Conservation (phyloP, 140 eudicot genomes). For the Eryngium alpinum region DNA sequence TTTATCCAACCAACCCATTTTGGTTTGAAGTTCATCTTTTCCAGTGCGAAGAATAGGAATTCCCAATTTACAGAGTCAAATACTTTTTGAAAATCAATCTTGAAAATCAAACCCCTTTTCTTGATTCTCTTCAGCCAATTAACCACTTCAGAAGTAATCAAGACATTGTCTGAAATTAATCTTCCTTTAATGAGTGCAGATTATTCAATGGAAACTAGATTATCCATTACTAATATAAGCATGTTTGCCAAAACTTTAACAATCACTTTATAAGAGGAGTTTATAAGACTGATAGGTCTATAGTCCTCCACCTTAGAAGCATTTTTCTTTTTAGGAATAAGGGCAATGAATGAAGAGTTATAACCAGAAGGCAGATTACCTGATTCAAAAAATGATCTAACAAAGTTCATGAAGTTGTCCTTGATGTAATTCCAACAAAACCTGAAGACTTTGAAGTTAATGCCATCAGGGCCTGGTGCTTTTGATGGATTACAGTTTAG, state of each 20-base stretch:
- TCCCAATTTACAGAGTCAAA: background rate
- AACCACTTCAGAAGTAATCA: background rate
- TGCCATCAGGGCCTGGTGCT: background rate
- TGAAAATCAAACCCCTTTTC: too few species aligned
- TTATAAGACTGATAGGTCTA: background rate
- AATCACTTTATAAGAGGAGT: too few species aligned
- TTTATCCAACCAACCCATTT: background rate
- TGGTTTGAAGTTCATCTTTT: too few species aligned
- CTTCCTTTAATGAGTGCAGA: background rate
- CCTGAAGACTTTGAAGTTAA: too few species aligned
- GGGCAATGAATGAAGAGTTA: background rate
- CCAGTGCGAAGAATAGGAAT: background rate
- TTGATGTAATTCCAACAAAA: too few species aligned
- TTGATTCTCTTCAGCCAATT: too few species aligned
- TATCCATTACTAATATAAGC: too few species aligned
- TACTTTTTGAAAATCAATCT: too few species aligned
- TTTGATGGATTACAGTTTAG: background rate
- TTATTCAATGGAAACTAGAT: background rate
- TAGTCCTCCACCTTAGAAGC: background rate
- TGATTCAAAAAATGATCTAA: too few species aligned
- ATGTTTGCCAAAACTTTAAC: background rate
- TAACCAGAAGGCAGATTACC: background rate
- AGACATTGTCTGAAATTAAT: background rate
- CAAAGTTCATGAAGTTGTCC: background rate
- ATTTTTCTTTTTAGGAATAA: background rate